phyloP scores from a whole-genome alignment of 2,329 filamentous ascomycete species.

The Diaporthe batatas region DNA sequence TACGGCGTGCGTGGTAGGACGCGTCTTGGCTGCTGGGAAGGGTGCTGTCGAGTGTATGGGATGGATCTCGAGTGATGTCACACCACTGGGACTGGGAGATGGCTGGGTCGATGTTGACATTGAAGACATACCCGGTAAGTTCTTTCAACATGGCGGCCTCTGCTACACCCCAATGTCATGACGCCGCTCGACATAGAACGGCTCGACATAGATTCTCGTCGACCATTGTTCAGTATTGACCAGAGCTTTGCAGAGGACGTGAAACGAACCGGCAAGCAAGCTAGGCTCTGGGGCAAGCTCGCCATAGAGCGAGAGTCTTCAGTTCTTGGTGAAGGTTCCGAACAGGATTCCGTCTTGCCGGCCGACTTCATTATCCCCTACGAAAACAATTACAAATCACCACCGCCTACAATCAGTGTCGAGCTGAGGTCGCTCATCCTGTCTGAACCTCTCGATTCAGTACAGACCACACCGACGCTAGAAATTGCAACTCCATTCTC shows the following conservation, averaged over 20 bases:
- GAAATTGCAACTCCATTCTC: conserved; percentile 54
- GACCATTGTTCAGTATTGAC: neutral
- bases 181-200: neutral
- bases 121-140: conserved; percentile 65
- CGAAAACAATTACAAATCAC: conserved; percentile 65
- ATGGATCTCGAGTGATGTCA: conserved; percentile 74
- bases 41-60: conserved; percentile 76
- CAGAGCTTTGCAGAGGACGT: conserved; percentile 58
- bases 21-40: conserved; percentile 72
- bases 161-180: neutral
- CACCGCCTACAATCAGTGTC: conserved; percentile 62
- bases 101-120: conserved; percentile 72
- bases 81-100: conserved; percentile 64
- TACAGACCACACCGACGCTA: conserved; percentile 59
- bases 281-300: conserved; percentile 72
- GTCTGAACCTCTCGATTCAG: conserved; percentile 57
- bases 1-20: conserved; percentile 73
- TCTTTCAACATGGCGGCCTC: neutral
- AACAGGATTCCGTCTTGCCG: conserved; percentile 66
- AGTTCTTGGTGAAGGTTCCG: conserved; percentile 68
- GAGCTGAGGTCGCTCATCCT: conserved; percentile 66
- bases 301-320: conserved; percentile 71
- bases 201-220: too few relatives aligned
- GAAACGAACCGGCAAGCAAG: conserved; percentile 64
- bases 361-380: conserved; percentile 74